Evolutionary conservation across 164 flowering plant genomes (phyloP).

Genomic region (Aristolochia californica): DNA sequence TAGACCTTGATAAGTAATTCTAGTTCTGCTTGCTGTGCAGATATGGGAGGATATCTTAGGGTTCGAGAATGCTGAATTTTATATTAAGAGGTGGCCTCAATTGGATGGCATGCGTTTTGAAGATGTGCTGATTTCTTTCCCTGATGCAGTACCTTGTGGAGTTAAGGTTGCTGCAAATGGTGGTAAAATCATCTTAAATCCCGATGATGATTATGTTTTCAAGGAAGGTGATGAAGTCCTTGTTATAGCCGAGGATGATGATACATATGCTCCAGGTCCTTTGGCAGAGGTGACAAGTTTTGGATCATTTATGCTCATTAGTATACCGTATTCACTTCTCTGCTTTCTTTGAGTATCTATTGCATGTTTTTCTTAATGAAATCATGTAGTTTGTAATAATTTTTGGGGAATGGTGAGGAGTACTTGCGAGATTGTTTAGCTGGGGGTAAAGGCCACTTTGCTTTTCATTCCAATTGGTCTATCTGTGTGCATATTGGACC

Average conservation of each 20-base stretch:
- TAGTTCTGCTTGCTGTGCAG: conserved; percentile 24
- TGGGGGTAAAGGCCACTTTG: too few species aligned
- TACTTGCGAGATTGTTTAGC: too few species aligned
- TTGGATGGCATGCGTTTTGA: conserved; percentile 58
- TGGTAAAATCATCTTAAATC: conserved; percentile 75
- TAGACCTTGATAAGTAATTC: too few species aligned
- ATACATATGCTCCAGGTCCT: conserved; percentile 67
- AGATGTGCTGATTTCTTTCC: conserved; percentile 77
- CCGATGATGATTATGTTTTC: conserved; percentile 65
- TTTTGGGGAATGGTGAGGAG: too few species aligned
- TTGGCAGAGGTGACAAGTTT: conserved; percentile 52
- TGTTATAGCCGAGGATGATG: conserved; percentile 95
- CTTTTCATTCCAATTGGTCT: too few species aligned
- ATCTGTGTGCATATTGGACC: too few species aligned
- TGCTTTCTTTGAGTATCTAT: too few species aligned
- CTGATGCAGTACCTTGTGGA: conserved; percentile 94
- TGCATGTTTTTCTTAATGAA: too few species aligned
- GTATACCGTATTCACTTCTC: too few species aligned
- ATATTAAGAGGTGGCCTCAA: conserved; percentile 89
- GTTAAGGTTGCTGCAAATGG: conserved; percentile 71
- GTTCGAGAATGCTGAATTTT: conserved; percentile 94
- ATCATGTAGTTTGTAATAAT: too few species aligned
- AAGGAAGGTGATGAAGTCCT: conserved; percentile 72
- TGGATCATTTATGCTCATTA: neutral
- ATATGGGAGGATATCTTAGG: conserved; percentile 97